Evolutionary conservation across 1,284 basidiomycete genomes (phyloP).

Genomic region (Leccinum colubrinum): DNA sequence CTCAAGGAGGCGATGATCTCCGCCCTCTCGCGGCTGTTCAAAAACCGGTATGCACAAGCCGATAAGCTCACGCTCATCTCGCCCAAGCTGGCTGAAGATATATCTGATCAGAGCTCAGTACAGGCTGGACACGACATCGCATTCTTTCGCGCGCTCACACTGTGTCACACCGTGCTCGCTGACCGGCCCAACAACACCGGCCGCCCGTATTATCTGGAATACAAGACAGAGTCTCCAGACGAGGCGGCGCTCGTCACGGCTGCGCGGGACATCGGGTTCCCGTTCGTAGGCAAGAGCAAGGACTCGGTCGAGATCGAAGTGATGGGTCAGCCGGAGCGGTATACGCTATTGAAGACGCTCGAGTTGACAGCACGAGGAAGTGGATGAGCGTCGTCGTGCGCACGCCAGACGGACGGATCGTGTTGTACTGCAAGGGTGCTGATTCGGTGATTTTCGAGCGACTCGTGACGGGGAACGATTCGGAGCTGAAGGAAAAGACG

Average conservation of each 20-base stretch:
- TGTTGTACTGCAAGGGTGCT: constrained; percentile 95
- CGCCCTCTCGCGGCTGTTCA: constrained; percentile 75
- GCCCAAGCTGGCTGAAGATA: constrained; percentile 77
- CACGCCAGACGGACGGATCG: constrained; percentile 75
- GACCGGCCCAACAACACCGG: constrained; percentile 67
- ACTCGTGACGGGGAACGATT: constrained; percentile 73
- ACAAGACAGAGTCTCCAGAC: constrained; percentile 96
- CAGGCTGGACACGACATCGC: constrained; percentile 73
- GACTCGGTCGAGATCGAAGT: constrained; percentile 87
- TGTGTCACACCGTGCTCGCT: constrained; percentile 93
- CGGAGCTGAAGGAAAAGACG: constrained; percentile 73
- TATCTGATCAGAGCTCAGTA: constrained; percentile 58
- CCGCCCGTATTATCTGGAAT: constrained; percentile 73
- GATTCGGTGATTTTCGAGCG: constrained; percentile 94
- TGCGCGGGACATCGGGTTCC: constrained; percentile 91
- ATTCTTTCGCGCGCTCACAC: constrained; percentile 89
- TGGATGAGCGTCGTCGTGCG: constrained; percentile 92
- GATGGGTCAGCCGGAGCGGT: constrained; percentile 84
- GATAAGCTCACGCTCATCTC: constrained; percentile 90
- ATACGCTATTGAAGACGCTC: constrained; percentile 77
- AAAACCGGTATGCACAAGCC: constrained; percentile 84
- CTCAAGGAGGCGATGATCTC: constrained; percentile 81
- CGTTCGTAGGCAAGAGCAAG: constrained; percentile 80
- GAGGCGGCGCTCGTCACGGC: constrained; percentile 93
- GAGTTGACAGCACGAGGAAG: constrained; percentile 95